Evolutionary conservation across 768 basidiomycete species (phyloP).

Genomic region (Trametes coccinea): DNA sequence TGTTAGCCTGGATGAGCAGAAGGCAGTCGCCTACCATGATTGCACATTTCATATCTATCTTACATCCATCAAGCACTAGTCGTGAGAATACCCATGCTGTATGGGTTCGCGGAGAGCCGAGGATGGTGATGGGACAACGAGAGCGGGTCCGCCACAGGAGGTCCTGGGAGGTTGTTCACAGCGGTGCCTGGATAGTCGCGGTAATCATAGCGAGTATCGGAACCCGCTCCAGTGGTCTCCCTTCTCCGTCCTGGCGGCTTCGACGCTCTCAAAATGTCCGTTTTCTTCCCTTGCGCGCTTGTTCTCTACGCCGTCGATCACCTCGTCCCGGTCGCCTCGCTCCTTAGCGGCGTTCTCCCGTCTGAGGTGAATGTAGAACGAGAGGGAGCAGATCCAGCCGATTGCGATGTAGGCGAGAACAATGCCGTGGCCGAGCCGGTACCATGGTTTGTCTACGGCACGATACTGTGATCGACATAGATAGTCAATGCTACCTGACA

Average conservation of each 20-base stretch:
- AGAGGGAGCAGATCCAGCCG: constrained; percentile 54
- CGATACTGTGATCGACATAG: constrained; percentile 51
- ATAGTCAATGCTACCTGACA: too few relatives aligned
- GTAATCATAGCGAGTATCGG: constrained; percentile 53
- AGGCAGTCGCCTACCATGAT: too few relatives aligned
- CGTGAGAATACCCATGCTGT: too few relatives aligned
- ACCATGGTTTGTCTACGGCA: constrained; percentile 63
- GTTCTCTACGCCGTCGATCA: constrained; percentile 53
- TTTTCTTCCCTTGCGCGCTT: constrained; percentile 47
- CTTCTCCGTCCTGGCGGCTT: constrained; percentile 59
- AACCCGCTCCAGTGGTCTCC: constrained; percentile 81
- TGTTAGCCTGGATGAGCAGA: too few relatives aligned
- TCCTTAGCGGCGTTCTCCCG: constrained; percentile 64
- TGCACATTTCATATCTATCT: too few relatives aligned
- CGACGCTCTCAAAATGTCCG: constrained; percentile 52
- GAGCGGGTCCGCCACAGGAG: too few relatives aligned
- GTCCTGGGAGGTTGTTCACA: too few relatives aligned
- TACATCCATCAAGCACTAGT: too few relatives aligned
- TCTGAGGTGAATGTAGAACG: constrained; percentile 49
- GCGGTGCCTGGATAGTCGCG: too few relatives aligned
- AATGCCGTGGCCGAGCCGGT: constrained; percentile 66
- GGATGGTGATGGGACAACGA: too few relatives aligned
- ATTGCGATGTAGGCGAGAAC: constrained; percentile 69
- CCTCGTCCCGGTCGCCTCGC: constrained; percentile 67
- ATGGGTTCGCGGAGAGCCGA: too few relatives aligned